phyloP scores from a whole-genome alignment of 2,329 filamentous ascomycete species.

The Byssothecium circinans region DNA sequence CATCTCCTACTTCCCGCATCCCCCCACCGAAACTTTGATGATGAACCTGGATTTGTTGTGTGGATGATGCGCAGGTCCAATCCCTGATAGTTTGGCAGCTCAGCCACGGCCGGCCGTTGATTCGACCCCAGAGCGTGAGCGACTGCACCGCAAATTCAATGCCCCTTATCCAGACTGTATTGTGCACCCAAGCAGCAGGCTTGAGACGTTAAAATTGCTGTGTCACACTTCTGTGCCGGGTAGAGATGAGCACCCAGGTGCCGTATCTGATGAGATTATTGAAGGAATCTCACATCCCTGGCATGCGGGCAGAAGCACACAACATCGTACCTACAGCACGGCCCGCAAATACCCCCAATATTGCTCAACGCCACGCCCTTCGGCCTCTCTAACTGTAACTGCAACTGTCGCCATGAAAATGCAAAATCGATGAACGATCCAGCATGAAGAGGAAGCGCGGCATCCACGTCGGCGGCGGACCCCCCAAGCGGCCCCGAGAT shows the following conservation, averaged over 20 bases:
- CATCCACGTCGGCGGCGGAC: constrained; percentile 18
- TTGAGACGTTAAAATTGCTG: constrained; percentile 9
- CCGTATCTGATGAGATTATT: constrained; percentile 11
- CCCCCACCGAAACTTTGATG: background rate
- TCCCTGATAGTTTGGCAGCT: background rate
- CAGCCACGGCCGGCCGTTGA: constrained; percentile 8
- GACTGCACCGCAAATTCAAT: background rate
- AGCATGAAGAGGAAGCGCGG: constrained; percentile 38
- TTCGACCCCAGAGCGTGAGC: constrained; percentile 2
- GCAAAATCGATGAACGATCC: constrained; percentile 6
- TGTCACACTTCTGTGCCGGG: constrained; percentile 17
- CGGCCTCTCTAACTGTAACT: background rate
- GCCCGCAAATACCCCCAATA: background rate
- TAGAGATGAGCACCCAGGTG: constrained; percentile 1
- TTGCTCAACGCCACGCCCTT: background rate
- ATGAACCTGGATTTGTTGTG: background rate
- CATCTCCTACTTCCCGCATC: too few relatives aligned
- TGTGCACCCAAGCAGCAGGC: background rate
- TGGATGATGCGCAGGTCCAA: background rate
- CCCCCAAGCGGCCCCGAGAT: constrained; percentile 28
- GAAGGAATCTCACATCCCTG: constrained; percentile 18
- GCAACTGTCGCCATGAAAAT: constrained; percentile 4
- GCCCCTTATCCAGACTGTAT: constrained; percentile 12
- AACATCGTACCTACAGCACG: constrained; percentile 16
- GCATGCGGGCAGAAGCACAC: constrained; percentile 14